Evolutionary conservation across 768 basidiomycete genomes (phyloP).

Genomic region (Naganishia friedmannii): DNA sequence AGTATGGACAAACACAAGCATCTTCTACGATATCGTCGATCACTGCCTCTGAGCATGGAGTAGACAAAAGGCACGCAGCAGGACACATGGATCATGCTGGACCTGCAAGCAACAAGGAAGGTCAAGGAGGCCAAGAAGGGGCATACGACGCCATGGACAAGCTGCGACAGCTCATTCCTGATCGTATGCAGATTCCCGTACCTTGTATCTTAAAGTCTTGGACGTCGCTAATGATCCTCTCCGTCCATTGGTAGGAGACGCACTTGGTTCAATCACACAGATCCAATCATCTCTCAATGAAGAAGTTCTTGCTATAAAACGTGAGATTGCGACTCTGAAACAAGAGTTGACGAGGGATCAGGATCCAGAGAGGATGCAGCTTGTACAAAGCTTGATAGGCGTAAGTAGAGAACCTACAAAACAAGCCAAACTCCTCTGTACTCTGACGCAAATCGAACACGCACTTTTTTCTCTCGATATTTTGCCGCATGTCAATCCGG

Average conservation of each 20-base stretch:
- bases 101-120: neutral
- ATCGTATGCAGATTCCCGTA: neutral
- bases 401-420: constrained; percentile 55
- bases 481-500: neutral
- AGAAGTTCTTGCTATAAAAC: constrained; percentile 68
- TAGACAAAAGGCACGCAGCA: neutral
- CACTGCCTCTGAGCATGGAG: neutral
- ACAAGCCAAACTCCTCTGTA: neutral
- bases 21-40: neutral
- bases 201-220: neutral
- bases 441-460: neutral
- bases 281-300: constrained; percentile 45
- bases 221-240: neutral
- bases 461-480: neutral
- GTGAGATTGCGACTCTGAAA: constrained; percentile 68
- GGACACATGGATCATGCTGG: neutral
- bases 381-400: constrained; percentile 93
- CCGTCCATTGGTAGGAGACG: constrained; percentile 1
- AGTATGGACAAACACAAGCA: constrained; percentile 14
- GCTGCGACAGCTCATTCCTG: constrained; percentile 19
- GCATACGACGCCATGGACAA: constrained; percentile 16
- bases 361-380: constrained; percentile 81
- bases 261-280: neutral
- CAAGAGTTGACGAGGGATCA: constrained; percentile 70
- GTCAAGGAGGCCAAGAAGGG: neutral